Base-by-base conservation (phyloP, 2,329 filamentous ascomycete genomes). In the Ophiostoma sp. region DNA sequence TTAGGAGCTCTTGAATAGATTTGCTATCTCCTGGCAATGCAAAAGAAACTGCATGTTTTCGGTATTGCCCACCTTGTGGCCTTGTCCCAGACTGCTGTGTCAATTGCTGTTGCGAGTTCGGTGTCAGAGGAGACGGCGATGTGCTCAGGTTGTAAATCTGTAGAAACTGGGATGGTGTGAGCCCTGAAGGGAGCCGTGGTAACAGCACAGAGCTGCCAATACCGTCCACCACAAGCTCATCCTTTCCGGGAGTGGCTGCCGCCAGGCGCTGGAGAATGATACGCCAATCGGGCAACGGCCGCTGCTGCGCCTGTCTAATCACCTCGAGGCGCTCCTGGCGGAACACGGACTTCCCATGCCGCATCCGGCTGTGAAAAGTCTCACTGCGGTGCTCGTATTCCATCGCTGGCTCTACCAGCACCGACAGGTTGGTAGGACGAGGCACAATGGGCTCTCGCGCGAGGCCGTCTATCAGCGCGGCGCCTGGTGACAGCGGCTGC, bases 221-320 rank as follows among this genome's bases (percentile, higher is more conserved):
- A 6, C 39, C 61, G 11, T 39, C n/a, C 22, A 45, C 39, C 39
- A 66, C 15, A 6, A 69, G 25, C 28, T 63, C 28, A 25, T 19
- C 42, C 22, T 57, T 48, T 66, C 70, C 33, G n/a, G 78, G 78
- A 17, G 84, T 86, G 75, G 78, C 80, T 17, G 77, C 77, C 74
- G 80, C 80, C 74, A 87, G 80, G 3, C 81, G 75, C 9, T 78
- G 74, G 55, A 87, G 80, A 12, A 82, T 81, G 6, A 78, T 75
- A 17, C 79, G 80, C 85, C 85, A 87, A 73, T 83, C 79, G 1
- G 81, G 78, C 48, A 80, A 76, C 19, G 75, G 77, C 48, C 76
- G 77, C 0, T 76, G 72, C 71, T 80, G 79, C 15, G 78, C 76
- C 25, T 77, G 75, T 73, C 80, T 81, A 28, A 83, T 78, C 22